Base-by-base conservation (phyloP, 1,284 basidiomycete genomes). In the Sanghuangporus baumii region DNA sequence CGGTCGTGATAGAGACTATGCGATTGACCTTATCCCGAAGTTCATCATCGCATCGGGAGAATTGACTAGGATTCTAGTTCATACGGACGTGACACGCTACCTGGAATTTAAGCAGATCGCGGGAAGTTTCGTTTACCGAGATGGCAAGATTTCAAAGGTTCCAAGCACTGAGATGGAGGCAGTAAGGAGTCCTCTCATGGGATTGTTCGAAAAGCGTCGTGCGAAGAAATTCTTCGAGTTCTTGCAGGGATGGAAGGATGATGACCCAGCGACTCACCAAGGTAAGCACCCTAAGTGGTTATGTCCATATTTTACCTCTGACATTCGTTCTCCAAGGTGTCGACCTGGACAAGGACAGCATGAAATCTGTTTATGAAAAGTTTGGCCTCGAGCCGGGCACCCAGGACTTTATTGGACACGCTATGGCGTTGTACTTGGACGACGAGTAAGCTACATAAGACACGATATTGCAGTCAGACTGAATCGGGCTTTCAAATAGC, bases 41-140 rank as follows among this genome's bases (percentile, higher is more conserved):
- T 96, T 96, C 81, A 99, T 99, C 81, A 96, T 99, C 73, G 93
- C 97, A 41, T 96, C 94, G 31, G 97, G 97, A 65, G 96, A 98
- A 77, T 89, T 99, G 72, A 98, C 96, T 64, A 92, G 91, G 76
- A 99, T 99, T 76, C 89, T 99, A 67, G 96, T 99, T 55, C 96
- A 99, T 81, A 99, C 97, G 69, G 96, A 99, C 74, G 97, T 99
- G 66, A 97, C 94, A 40, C 89, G 96, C 66, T 99, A 99, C 79
- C 90, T 99, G 73, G 97, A 99, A 76, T 99, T 99, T 83, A 99
- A 99, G 83, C 96, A 98, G 80, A 98, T 99, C 76, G 94, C 97
- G 1, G 97, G 96, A 60, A 96, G 93, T 71, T 99, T 92, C 76
- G 97, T 99, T 65, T 98, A 96, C 76, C 90, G 96, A 60, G 97